These are phyloP conservation scores for Bassia scoparia DNA, from an alignment of 148 eudicot genomes.

Conservation along the genomic window DNA sequence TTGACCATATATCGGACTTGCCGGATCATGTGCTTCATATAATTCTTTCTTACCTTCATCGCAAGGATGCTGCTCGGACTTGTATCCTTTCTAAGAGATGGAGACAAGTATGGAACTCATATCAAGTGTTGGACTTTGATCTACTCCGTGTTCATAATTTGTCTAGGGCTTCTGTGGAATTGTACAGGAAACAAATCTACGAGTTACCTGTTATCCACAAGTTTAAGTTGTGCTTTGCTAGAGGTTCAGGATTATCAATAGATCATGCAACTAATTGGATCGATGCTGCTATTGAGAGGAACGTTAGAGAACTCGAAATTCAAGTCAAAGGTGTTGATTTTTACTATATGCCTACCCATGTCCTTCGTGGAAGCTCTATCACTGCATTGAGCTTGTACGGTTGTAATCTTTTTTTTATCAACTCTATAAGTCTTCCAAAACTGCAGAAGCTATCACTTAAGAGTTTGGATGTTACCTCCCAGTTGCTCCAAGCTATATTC, in stretches of 20 bases:
- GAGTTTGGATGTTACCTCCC: not conserved
- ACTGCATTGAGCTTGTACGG: constrained; percentile 17
- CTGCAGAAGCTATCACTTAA: constrained; percentile 26
- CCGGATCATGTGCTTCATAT: constrained; percentile 24
- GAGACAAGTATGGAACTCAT: constrained; percentile 18
- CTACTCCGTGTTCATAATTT: not conserved
- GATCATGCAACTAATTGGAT: constrained; percentile 1
- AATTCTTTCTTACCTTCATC: constrained; percentile 20
- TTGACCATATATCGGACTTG: constrained; percentile 21
- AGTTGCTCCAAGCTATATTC: constrained; percentile 1
- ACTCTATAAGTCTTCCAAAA: constrained; percentile 9
- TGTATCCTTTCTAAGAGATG: constrained; percentile 21
- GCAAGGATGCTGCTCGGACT: constrained; percentile 28
- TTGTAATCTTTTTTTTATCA: not conserved
- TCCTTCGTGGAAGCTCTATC: constrained; percentile 19
- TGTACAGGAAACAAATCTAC: constrained; percentile 3
- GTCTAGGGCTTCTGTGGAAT: not conserved
- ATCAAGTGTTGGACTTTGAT: constrained; percentile 23
- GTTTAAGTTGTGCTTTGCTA: constrained; percentile 15
- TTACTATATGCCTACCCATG: constrained; percentile 6
- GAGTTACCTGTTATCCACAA: constrained; percentile 12
- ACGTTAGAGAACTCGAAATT: constrained; percentile 27
- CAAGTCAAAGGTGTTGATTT: not conserved
- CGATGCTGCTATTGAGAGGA: constrained; percentile 16
- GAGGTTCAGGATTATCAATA: not conserved